These are phyloP conservation scores for Inonotus hispidus DNA, from an alignment of 1,284 basidiomycete species.

Conservation along the genomic window DNA sequence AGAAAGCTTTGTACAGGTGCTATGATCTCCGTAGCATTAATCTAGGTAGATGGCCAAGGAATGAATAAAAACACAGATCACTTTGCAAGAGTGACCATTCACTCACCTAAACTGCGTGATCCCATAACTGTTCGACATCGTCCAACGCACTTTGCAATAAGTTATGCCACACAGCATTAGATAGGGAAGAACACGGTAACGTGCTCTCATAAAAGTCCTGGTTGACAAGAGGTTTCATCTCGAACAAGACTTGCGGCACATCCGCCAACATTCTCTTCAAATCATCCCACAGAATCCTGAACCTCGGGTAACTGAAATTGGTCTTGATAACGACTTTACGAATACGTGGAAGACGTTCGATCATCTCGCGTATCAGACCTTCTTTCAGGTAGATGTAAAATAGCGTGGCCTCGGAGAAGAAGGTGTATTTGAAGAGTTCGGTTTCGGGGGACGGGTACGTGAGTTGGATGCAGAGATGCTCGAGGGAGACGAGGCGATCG, in stretches of 20 bases:
- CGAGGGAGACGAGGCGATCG: constrained; percentile 2
- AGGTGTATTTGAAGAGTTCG: background rate
- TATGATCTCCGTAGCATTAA: no score
- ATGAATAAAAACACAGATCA: no score
- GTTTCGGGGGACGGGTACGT: constrained; percentile 3
- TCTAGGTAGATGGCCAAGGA: no score
- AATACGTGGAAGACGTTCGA: background rate
- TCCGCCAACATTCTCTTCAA: background rate
- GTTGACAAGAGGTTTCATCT: background rate
- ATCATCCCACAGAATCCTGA: constrained; percentile 6
- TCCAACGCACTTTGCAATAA: background rate
- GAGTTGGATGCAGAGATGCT: constrained; percentile 10
- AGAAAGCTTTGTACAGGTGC: no score
- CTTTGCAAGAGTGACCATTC: background rate
- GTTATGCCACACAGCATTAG: background rate
- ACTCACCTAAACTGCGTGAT: background rate
- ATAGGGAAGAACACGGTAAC: background rate
- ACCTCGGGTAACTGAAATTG: background rate
- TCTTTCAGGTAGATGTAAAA: constrained; percentile 4
- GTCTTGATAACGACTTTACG: constrained; percentile 7
- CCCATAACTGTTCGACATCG: background rate
- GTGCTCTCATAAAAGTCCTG: background rate
- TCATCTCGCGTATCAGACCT: constrained; percentile 1
- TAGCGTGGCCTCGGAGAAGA: background rate
- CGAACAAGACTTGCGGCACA: background rate